phyloP scores from a whole-genome alignment of 192 early-diverging fungal species.

The Coemansia sp. region DNA sequence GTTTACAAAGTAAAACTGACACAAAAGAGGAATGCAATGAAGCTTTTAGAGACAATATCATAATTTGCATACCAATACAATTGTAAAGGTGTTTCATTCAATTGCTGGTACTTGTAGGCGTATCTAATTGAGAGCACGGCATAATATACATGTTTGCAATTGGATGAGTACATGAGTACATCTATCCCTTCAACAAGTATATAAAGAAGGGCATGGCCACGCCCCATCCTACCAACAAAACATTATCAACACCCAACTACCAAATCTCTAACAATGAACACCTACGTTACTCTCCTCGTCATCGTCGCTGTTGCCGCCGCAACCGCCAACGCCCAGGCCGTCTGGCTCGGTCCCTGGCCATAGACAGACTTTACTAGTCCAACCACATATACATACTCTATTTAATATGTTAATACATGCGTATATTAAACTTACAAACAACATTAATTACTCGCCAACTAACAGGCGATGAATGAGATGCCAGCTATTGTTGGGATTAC shows the following conservation, averaged over 20 bases:
- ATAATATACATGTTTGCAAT: not conserved
- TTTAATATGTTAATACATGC: not conserved
- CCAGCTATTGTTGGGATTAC: slow-evolving; percentile 16
- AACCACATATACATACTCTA: not conserved
- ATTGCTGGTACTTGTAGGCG: not conserved
- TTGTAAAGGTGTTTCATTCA: not conserved
- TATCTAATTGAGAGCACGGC: not conserved
- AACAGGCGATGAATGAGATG: slow-evolving; percentile 19
- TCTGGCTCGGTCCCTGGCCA: slow-evolving; percentile 26
- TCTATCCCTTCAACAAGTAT: not conserved
- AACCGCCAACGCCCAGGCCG: slow-evolving; percentile 19
- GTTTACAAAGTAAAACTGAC: not conserved
- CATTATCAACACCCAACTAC: slow-evolving; percentile 6
- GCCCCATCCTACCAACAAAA: not conserved
- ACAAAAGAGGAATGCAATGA: not conserved
- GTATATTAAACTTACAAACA: not conserved
- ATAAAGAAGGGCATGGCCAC: not conserved
- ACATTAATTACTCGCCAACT: slow-evolving; percentile 16
- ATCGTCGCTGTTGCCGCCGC: slow-evolving; percentile 21
- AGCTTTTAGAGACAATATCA: not conserved
- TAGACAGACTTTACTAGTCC: not conserved
- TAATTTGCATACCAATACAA: not conserved
- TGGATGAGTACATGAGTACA: too few species aligned
- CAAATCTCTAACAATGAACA: slow-evolving; percentile 13
- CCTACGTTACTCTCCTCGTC: slow-evolving; percentile 19